Evolutionary conservation across 768 basidiomycete genomes (phyloP).

Genomic region (Tulasnella sp.): DNA sequence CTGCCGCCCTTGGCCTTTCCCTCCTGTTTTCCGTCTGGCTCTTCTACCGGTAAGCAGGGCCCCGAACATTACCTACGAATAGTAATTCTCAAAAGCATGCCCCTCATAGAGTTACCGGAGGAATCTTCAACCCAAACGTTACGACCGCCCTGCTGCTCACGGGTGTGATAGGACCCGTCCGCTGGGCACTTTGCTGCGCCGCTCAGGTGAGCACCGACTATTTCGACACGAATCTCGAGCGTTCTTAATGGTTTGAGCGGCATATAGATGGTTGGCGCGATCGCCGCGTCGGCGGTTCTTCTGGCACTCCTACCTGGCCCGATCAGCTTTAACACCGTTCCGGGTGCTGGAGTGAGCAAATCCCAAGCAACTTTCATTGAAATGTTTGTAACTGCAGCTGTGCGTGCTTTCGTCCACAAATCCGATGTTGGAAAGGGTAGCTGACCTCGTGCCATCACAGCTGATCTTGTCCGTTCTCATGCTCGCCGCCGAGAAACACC

Average conservation of each 20-base stretch:
- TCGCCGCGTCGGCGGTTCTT: constrained; percentile 61
- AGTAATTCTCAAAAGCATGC: background rate
- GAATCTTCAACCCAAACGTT: constrained; percentile 68
- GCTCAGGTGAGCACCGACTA: constrained; percentile 50
- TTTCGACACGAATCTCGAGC: background rate
- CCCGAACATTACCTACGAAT: constrained; percentile 9
- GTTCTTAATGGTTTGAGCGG: background rate
- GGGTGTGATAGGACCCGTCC: constrained; percentile 57
- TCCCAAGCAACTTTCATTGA: constrained; percentile 71
- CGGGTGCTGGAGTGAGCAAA: constrained; percentile 52
- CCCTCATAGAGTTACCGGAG: constrained; percentile 52
- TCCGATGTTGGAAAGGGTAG: background rate
- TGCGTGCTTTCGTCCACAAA: constrained; percentile 42
- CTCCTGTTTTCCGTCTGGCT: constrained; percentile 68
- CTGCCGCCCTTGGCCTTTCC: constrained; percentile 63
- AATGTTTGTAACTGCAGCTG: constrained; percentile 65
- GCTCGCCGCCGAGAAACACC: constrained; percentile 72
- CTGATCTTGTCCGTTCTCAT: constrained; percentile 62
- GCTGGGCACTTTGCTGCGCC: constrained; percentile 61
- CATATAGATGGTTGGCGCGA: constrained; percentile 54
- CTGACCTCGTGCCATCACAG: background rate
- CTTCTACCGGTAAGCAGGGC: constrained; percentile 53
- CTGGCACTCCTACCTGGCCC: constrained; percentile 58
- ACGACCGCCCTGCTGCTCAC: constrained; percentile 62
- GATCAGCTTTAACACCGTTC: constrained; percentile 53